Evolutionary conservation across 495 filamentous ascomycete species (phyloP), one percentile per base, ranked within the genome.

Genomic region (Trichocladium uniseriatum): DNA sequence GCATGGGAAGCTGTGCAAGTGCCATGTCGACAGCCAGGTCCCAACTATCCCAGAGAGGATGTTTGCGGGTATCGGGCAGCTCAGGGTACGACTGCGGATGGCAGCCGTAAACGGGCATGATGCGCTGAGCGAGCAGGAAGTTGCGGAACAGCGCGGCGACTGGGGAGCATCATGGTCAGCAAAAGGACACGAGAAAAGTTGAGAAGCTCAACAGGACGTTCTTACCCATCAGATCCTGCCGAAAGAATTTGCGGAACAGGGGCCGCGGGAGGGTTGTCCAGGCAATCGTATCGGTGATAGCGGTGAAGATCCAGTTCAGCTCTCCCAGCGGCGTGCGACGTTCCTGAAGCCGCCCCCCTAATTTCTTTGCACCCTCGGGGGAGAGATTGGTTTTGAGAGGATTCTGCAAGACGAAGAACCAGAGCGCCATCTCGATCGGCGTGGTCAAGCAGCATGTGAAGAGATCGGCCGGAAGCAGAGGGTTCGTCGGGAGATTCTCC

Each of bases 291-390:
- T 99, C 92, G 2, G 92, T 99, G 49, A 99, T 96, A 13, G 92
- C 92, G 2, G 92, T 99, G 57, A 99, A 95, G 19, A 99, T 99
- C 92, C 92, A 99, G 62, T 97, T 97, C 4, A 99, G 69, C 67
- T 99, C 92, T 38, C 92, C 92, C 35, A 97, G 78, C 1, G 92
- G 94, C 36, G 91, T 96, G 64, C 94, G 73, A n/a, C 92, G 80
- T 60, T 99, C 92, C 55, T 92, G 87, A 21, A 95, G 72, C 45
- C 86, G 78, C 18, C 92, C 92, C 1, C 88, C 87, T 7, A 91
- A 77, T 55, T 81, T 79, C 67, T 83, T 80, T 18, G 89, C 89
- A 47, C 89, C 79, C 43, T 94, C 87, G 15, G 87, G 76, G 0
- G 81, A 84, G 39, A 95, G 67, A 38, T 79, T 75, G 2, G 76